These are phyloP conservation scores for Dendrobium chrysotoxum DNA, from an alignment of 106 monocot species.

Conservation along the genomic window DNA sequence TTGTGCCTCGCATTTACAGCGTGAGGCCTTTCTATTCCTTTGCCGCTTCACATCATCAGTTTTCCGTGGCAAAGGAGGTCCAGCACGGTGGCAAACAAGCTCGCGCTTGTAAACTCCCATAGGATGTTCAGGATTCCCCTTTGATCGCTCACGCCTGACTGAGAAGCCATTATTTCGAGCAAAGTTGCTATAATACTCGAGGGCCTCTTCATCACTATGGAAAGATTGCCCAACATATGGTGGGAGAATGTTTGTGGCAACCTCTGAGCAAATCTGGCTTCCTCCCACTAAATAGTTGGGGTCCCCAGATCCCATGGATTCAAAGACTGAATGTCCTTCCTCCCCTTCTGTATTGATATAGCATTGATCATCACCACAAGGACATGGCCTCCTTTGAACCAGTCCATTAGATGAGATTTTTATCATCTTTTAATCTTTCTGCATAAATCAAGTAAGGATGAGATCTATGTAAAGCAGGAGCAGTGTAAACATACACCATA, in stretches of 20 bases:
- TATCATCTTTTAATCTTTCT: conserved; percentile 3
- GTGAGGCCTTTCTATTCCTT: conserved; percentile 52
- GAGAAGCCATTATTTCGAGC: conserved; percentile 71
- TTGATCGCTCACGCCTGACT: conserved; percentile 69
- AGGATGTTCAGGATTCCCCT: conserved; percentile 74
- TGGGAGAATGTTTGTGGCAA: conserved; percentile 7
- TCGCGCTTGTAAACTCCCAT: conserved; percentile 74
- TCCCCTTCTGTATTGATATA: conserved; percentile 18
- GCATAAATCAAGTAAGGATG: neutral
- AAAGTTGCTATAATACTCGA: conserved; percentile 64
- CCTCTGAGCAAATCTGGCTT: conserved; percentile 16
- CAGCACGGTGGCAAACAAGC: conserved; percentile 82
- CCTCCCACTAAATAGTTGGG: conserved; percentile 18
- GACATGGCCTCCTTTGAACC: conserved; percentile 20
- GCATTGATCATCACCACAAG: conserved; percentile 43
- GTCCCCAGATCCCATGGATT: conserved; percentile 13
- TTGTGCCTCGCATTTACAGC: conserved; percentile 79
- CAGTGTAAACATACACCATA: neutral
- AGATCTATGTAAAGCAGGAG: neutral
- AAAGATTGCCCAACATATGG: conserved; percentile 70
- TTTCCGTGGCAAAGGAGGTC: conserved; percentile 46
- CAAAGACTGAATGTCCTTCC: conserved; percentile 13
- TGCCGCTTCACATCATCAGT: conserved; percentile 42
- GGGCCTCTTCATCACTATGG: conserved; percentile 68
- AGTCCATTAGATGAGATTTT: conserved; percentile 4